Evolutionary conservation across 2,329 filamentous ascomycete genomes (phyloP).

Genomic region (Didymella pomorum): DNA sequence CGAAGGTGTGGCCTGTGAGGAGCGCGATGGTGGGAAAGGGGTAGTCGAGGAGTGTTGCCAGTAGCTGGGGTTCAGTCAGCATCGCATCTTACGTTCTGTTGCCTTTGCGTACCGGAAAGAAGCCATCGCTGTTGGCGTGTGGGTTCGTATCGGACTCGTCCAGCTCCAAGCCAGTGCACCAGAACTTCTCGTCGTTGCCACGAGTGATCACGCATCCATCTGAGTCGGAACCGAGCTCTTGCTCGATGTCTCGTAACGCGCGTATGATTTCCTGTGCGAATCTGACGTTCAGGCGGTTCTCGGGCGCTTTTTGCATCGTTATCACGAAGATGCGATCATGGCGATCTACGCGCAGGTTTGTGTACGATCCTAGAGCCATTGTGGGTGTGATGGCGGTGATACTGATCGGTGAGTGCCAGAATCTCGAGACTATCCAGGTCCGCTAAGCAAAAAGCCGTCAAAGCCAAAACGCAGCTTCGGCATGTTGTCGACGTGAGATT

Average conservation of each 20-base stretch:
- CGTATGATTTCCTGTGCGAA: conserved; percentile 63
- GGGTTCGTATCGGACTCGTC: conserved; percentile 59
- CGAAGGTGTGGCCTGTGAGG: conserved; percentile 60
- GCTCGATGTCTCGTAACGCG: conserved; percentile 59
- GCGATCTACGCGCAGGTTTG: conserved; percentile 57
- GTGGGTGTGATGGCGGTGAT: background rate
- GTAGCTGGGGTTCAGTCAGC: conserved; percentile 36
- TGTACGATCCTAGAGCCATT: conserved; percentile 46
- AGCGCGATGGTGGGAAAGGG: conserved; percentile 59
- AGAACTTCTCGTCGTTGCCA: conserved; percentile 61
- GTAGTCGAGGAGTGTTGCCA: conserved; percentile 59
- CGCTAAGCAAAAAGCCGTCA: background rate
- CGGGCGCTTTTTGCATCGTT: conserved; percentile 63
- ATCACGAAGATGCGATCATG: conserved; percentile 61
- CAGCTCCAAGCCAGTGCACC: conserved; percentile 61
- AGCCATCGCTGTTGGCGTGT: conserved; percentile 65
- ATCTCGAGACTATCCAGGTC: background rate
- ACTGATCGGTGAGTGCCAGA: background rate
- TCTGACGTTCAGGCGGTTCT: conserved; percentile 61
- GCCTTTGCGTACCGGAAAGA: conserved; percentile 55
- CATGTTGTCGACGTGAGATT: background rate
- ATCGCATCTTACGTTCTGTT: background rate
- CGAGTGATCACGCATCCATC: conserved; percentile 63
- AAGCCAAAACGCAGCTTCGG: background rate
- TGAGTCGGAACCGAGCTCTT: conserved; percentile 56